Conservation (phyloP, 176 grass and related monocot species). For the Urochloa ruziziensis region DNA sequence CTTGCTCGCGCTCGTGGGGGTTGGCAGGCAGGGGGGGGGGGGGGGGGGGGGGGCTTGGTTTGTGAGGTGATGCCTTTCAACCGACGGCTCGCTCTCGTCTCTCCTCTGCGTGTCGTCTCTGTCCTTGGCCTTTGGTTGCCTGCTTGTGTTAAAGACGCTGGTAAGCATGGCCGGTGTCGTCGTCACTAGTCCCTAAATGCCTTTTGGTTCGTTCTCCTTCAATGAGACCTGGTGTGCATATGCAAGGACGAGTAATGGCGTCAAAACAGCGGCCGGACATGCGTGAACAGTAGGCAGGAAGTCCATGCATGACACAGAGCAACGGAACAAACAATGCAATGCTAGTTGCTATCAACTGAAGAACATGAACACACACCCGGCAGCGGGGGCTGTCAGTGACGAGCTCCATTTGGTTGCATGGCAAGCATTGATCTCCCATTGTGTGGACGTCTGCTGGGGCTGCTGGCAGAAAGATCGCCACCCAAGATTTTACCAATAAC, state of each 20-base stretch:
- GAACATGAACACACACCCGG: background rate
- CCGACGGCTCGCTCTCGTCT: background rate
- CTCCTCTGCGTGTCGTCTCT: slow-evolving; percentile 34
- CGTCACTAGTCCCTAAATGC: background rate
- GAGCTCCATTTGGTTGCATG: background rate
- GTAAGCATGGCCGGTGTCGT: background rate
- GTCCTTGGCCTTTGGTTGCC: slow-evolving; percentile 28
- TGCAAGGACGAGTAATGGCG: background rate
- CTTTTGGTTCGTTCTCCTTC: background rate
- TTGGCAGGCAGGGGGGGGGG: too few relatives aligned
- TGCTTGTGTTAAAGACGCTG: background rate
- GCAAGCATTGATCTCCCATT: background rate
- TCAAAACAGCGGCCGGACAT: background rate
- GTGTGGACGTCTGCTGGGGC: too few relatives aligned
- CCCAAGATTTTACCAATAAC: background rate
- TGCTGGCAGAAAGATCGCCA: background rate
- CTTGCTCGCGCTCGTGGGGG: slow-evolving; percentile 26
- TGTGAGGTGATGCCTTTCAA: slow-evolving; percentile 5
- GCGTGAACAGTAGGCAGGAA: background rate
- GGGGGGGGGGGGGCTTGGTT: too few relatives aligned
- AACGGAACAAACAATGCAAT: background rate
- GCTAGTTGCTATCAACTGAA: too few relatives aligned
- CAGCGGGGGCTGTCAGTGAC: background rate
- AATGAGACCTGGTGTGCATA: background rate
- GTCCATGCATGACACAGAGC: background rate